These are phyloP conservation scores for Taiwanofungus camphoratus DNA, from an alignment of 1,284 basidiomycete genomes.

Conservation along the genomic window DNA sequence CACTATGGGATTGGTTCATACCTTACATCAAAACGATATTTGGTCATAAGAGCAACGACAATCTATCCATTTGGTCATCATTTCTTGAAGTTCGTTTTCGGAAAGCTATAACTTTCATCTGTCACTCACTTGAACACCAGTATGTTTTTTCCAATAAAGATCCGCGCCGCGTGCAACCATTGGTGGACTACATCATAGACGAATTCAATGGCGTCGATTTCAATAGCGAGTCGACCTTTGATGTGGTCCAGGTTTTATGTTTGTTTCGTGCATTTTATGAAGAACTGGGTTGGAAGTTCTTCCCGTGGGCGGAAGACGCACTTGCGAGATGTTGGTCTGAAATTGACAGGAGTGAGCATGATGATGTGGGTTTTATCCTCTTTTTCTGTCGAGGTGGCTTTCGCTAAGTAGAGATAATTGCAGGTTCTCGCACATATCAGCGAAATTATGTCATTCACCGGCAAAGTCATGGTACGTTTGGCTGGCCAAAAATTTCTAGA, in stretches of 20 bases:
- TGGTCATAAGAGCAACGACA: slow-evolving; percentile 59
- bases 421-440: slow-evolving; percentile 70
- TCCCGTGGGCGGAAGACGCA: slow-evolving; percentile 68
- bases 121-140: slow-evolving; percentile 29
- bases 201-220: slow-evolving; percentile 64
- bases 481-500: background rate
- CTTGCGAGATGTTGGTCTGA: slow-evolving; percentile 67
- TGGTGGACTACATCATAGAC: slow-evolving; percentile 71
- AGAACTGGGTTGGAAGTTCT: slow-evolving; percentile 75
- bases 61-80: slow-evolving; percentile 59
- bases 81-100: slow-evolving; percentile 54
- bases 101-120: background rate
- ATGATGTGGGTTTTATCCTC: slow-evolving; percentile 48
- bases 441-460: slow-evolving; percentile 68
- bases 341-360: slow-evolving; percentile 66
- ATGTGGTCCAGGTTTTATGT: slow-evolving; percentile 55
- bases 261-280: slow-evolving; percentile 65
- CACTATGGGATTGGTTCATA: slow-evolving; percentile 80
- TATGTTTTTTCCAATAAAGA: slow-evolving; percentile 78
- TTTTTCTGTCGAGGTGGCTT: background rate
- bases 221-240: slow-evolving; percentile 71
- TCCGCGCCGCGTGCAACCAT: slow-evolving; percentile 75
- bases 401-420: background rate
- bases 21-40: slow-evolving; percentile 68
- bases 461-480: slow-evolving; percentile 59